Evolutionary conservation across 2,329 filamentous ascomycete genomes (phyloP), one percentile per base, ranked within the genome.

Genomic region (Verticillium klebahnii): DNA sequence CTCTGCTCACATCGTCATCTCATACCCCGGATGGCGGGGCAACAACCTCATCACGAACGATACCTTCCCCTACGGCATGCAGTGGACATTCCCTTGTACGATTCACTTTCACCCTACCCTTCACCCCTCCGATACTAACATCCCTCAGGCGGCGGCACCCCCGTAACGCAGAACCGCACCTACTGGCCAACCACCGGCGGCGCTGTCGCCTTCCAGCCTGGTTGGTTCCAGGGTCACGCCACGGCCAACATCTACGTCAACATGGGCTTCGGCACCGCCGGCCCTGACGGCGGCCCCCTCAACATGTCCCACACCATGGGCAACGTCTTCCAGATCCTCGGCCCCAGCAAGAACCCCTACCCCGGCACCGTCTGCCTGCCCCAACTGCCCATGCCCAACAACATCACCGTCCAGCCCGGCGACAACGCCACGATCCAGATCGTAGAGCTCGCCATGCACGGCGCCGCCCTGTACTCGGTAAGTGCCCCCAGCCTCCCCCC

Each of bases 81-180:
- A 96, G 79, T 97, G 93, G 93, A 87, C 89, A 74, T 97, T 96
- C 80, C 93, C 93, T 75, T 97, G 93, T 97, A 81, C 78, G 91
- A 29, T 31, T 3, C 45, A 29, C 17, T 29, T 25, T 36, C 50
- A 39, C 57, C 61, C 25, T 57, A 61, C 57, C 63, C 34, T 15
- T 6, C 23, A 9, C 63, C 37, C 15, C 5, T 19, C 29, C 37
- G 31, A 54, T 32, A 61, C 62, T 69, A 34, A 67, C 65, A 59
- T 37, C 56, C 8, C 19, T 12, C 69, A 97, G 94, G 94, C 73
- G 95, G 95, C 62, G 95, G 95, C 64, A 87, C 94, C 79, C 80
- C 82, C 56, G 84, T 86, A 40, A 90, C 91, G 0, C 82, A 77
- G 55, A 98, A 99, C 78, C 88, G 94, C 65, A 97, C 95, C 15